These are phyloP conservation scores for Colletotrichum filicis DNA, from an alignment of 2,329 filamentous ascomycete genomes.

Conservation along the genomic window DNA sequence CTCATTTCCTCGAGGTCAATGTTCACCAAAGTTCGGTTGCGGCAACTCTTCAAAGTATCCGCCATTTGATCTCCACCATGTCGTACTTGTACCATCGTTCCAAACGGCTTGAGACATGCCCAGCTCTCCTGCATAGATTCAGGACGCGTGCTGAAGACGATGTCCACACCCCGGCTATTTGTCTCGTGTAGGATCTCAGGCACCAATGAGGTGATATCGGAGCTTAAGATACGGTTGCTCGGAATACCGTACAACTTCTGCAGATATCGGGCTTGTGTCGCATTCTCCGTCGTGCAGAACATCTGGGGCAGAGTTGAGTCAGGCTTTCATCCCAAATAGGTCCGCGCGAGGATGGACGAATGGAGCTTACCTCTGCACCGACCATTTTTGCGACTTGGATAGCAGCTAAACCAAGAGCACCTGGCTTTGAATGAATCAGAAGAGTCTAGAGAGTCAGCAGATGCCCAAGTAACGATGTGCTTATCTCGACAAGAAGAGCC, in stretches of 20 bases:
- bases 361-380: constrained; percentile 4
- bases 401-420: background rate
- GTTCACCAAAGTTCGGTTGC: constrained; percentile 46
- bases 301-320: constrained; percentile 35
- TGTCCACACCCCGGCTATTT: constrained; percentile 45
- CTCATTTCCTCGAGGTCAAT: constrained; percentile 43
- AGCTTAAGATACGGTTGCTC: constrained; percentile 44
- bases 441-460: constrained; percentile 37
- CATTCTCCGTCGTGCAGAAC: constrained; percentile 47
- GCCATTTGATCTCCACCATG: constrained; percentile 51
- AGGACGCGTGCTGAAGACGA: constrained; percentile 53
- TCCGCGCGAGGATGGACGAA: background rate
- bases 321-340: background rate
- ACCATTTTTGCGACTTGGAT: constrained; percentile 10
- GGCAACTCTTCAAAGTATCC: constrained; percentile 53
- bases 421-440: constrained; percentile 21
- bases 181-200: constrained; percentile 42
- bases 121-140: constrained; percentile 54
- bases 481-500: background rate
- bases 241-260: constrained; percentile 44
- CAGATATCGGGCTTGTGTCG: constrained; percentile 48
- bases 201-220: constrained; percentile 44
- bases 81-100: constrained; percentile 58
- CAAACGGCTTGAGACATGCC: constrained; percentile 56
- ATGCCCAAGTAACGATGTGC: too few species aligned